Conservation (phyloP, 2,329 filamentous ascomycete genomes). For the Apiospora arundinis region DNA sequence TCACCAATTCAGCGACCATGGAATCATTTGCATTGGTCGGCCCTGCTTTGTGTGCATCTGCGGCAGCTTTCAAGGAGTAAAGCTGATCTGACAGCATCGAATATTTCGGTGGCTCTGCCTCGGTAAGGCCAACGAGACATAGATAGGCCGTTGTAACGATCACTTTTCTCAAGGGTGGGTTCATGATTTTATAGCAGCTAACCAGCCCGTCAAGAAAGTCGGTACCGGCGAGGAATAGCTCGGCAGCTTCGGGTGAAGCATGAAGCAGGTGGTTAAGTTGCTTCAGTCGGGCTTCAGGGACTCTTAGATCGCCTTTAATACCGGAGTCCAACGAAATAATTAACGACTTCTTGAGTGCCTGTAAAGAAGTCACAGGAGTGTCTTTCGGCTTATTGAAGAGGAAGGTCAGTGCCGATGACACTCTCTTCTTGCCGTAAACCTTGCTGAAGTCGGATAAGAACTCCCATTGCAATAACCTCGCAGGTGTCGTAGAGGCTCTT, state of each 20-base stretch:
- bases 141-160: slow-evolving; percentile 79
- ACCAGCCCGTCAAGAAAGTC: slow-evolving; percentile 84
- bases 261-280: slow-evolving; percentile 69
- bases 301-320: slow-evolving; percentile 59
- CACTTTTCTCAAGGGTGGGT: slow-evolving; percentile 67
- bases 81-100: slow-evolving; percentile 83
- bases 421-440: slow-evolving; percentile 69
- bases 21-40: slow-evolving; percentile 68
- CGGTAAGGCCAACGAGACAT: slow-evolving; percentile 73
- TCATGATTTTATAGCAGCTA: slow-evolving; percentile 68
- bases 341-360: slow-evolving; percentile 65
- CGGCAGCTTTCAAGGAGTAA: slow-evolving; percentile 77
- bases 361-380: slow-evolving; percentile 60
- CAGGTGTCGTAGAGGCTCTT: slow-evolving; percentile 48
- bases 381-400: slow-evolving; percentile 60
- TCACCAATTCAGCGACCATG: slow-evolving; percentile 82
- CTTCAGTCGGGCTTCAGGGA: slow-evolving; percentile 60
- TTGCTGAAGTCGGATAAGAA: slow-evolving; percentile 74
- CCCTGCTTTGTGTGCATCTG: slow-evolving; percentile 66
- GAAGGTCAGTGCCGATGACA: slow-evolving; percentile 53
- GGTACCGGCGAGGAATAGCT: slow-evolving; percentile 79
- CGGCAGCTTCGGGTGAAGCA: slow-evolving; percentile 61
- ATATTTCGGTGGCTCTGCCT: slow-evolving; percentile 70
- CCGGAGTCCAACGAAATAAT: slow-evolving; percentile 69
- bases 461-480: slow-evolving; percentile 64